Evolutionary conservation across 148 eudicot species (phyloP).

Genomic region (Selenicereus undatus): DNA sequence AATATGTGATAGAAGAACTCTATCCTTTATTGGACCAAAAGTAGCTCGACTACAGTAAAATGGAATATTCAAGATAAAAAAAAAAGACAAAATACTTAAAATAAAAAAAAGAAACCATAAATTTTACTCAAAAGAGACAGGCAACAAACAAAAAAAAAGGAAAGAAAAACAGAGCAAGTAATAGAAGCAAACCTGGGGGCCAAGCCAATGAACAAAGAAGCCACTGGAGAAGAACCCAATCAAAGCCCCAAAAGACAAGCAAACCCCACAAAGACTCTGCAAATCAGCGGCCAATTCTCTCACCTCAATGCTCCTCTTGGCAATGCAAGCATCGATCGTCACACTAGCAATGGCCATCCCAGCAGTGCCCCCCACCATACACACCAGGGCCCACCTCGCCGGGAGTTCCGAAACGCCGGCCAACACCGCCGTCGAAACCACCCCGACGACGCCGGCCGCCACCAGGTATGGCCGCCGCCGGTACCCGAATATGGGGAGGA

Average conservation of each 20-base stretch:
- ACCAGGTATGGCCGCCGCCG: slow-evolving; percentile 48
- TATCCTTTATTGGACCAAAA: too few species aligned
- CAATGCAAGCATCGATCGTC: slow-evolving; percentile 59
- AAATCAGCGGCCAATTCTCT: slow-evolving; percentile 54
- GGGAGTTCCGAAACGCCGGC: slow-evolving; percentile 19
- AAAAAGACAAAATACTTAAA: too few species aligned
- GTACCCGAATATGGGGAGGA: slow-evolving; percentile 51
- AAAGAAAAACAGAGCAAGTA: neutral
- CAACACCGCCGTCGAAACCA: slow-evolving; percentile 32
- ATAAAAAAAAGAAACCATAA: too few species aligned
- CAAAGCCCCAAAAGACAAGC: slow-evolving; percentile 50
- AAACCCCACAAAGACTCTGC: slow-evolving; percentile 54
- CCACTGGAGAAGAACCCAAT: slow-evolving; percentile 53
- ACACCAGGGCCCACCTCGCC: slow-evolving; percentile 33
- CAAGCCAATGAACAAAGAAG: slow-evolving; percentile 53
- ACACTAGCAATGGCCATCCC: slow-evolving; percentile 51
- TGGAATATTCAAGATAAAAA: too few species aligned
- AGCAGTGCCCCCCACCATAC: slow-evolving; percentile 38
- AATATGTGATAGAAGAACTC: too few species aligned
- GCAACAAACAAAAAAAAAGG: too few species aligned
- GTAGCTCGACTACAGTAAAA: too few species aligned
- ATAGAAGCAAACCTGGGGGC: slow-evolving; percentile 46
- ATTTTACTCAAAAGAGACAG: too few species aligned
- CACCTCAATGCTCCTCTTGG: slow-evolving; percentile 52
- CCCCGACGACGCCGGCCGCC: slow-evolving; percentile 42